Evolutionary conservation across 2,329 filamentous ascomycete species (phyloP).

Genomic region (Diaporthe australafricana): DNA sequence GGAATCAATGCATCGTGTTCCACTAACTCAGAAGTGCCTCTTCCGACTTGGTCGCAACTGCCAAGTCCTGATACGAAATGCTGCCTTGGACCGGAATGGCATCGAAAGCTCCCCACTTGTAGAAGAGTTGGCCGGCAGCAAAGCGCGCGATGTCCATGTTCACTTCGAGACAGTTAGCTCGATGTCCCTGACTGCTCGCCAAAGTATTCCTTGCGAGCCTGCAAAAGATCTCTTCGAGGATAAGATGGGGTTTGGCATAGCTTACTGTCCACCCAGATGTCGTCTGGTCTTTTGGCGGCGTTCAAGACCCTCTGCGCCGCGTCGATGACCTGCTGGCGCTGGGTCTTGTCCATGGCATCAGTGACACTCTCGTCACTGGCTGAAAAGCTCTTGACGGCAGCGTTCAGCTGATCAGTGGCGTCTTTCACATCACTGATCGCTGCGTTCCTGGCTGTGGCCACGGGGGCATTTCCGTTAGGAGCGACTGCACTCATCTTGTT

Average conservation of each 20-base stretch:
- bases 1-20: background rate
- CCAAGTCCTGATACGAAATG: constrained; percentile 40
- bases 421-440: background rate
- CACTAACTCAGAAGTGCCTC: constrained; percentile 16
- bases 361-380: background rate
- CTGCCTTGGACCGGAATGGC: constrained; percentile 37
- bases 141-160: constrained; percentile 35
- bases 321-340: constrained; percentile 32
- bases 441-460: background rate
- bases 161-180: constrained; percentile 8
- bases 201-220: background rate
- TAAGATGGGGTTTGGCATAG: background rate
- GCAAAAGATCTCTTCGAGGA: too few species aligned
- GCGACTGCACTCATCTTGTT: background rate
- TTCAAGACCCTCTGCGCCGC: constrained; percentile 28
- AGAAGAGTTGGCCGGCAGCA: constrained; percentile 41
- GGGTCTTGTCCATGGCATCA: constrained; percentile 25
- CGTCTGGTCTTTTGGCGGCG: constrained; percentile 21
- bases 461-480: background rate
- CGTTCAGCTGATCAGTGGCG: background rate
- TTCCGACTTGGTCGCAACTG: constrained; percentile 35
- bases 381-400: background rate
- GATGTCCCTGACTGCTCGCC: background rate
- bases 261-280: constrained; percentile 32
- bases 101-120: constrained; percentile 43